Evolutionary conservation across 2,329 filamentous ascomycete genomes (phyloP), one percentile per base, ranked within the genome.

Genomic region (Alternaria postmessia): DNA sequence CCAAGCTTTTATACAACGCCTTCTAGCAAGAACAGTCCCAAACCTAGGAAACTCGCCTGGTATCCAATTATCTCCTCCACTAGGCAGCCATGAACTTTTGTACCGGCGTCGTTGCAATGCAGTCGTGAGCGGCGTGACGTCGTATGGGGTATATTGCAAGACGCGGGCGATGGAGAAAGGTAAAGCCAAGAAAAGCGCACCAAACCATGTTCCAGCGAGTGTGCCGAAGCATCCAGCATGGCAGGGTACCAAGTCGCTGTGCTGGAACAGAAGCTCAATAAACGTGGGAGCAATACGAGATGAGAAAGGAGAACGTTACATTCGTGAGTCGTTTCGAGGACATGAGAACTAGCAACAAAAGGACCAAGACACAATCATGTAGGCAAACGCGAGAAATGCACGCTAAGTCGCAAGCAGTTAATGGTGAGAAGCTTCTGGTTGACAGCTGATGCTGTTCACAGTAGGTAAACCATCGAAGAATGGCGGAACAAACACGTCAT

Each of bases 131-230:
- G 54, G 64, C 68, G 62, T 73, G 61, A 69, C 59, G 59, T 72
- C 67, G 61, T 73, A 53, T 63, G 63, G 61, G 69, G 68, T 67
- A 69, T 73, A 70, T 70, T 55, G 65, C 66, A 58, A 59, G 30
- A 57, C 52, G 54, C 36, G 34, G 51, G 59, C 49, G 47, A 61
- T 56, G 43, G 59, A 59, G 48, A 54, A 59, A 59, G 47, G 28
- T 41, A 36, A 57, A 60, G 44, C 30, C n/a, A 24, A 24, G 26
- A 22, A 36, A 49, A 49, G 3, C 16, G 34, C 55, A 34, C 20
- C 41, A 55, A 49, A 48, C 55, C 42, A 30, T 24, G 36, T 59
- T 49, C 59, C 59, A 62, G 54, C 52, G 24, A 62, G 26, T 12
- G 57, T 57, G 65, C 63, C 65, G 59, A 71, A 62, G 64, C 67